Evolutionary conservation across 352 stramenopile species (phyloP), one percentile per base, ranked within the genome.

Genomic region (Globisporangium polare): DNA sequence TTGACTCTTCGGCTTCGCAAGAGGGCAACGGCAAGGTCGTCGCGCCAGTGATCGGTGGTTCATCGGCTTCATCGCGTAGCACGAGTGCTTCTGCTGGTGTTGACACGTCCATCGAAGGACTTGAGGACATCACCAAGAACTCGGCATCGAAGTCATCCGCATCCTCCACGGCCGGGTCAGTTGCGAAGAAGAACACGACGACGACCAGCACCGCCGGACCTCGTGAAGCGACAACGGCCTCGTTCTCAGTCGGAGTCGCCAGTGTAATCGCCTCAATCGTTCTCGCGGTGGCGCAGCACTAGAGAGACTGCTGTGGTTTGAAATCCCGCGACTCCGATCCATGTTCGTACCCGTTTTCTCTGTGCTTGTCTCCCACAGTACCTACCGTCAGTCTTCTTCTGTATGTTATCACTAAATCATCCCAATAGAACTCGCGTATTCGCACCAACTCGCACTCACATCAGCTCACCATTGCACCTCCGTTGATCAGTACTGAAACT

Each of bases 21-120:
- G 55, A 62, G 2, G 45, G 56, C 13, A 62, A 54, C 9, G 45
- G 29, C 1, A 55, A 55, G 33, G 56, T 29, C 6, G 35, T 35
- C 0, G n/a, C 56, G 3, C n/a, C 56, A 1, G 31, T 35, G 6
- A 50, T 59, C 22, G 43, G 50, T 27, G 45, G 5, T 18, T 51
- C 29, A 10, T 18, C 20, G 5, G 33, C 46, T 15, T 39, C 43
- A 17, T 45, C 27, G 12, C 5, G 31, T 18, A 46, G 31, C 56
- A n/a, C 31, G 13, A 18, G 43, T 29, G 27, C 24, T 58, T 29
- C 27, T 22, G 27, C 12, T 24, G 29, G 5, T 27, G 17, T 20
- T 1, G 52, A 58, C 24, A 58, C 33, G 31, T 58, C 33, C 10
- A 47, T 58, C 52, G 52, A 58, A 29, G 52, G 15, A 2, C 43